Evolutionary conservation across 2,329 filamentous ascomycete genomes (phyloP).

Genomic region (Fusarium sp.): DNA sequence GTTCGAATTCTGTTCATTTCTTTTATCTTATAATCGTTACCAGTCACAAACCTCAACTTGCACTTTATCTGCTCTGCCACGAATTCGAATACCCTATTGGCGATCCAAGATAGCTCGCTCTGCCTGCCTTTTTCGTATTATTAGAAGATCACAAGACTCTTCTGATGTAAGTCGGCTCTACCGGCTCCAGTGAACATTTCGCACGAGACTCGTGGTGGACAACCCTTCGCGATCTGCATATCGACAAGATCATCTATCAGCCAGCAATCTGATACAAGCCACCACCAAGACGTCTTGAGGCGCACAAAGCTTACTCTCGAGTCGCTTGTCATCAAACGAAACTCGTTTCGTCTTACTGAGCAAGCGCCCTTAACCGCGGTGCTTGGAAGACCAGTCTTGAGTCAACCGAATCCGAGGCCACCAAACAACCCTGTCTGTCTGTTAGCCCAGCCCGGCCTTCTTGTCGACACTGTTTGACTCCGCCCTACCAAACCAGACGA

Average conservation of each 20-base stretch:
- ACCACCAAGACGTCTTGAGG: conserved; percentile 14
- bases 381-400: conserved; percentile 11
- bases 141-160: conserved; percentile 22
- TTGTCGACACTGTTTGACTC: conserved; percentile 40
- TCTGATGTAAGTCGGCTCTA: conserved; percentile 33
- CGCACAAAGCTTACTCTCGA: conserved; percentile 28
- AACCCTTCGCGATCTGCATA: conserved; percentile 22
- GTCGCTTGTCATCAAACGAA: conserved; percentile 20
- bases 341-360: conserved; percentile 2
- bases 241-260: conserved; percentile 27
- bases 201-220: conserved; percentile 7
- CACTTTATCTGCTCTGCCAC: conserved; percentile 2
- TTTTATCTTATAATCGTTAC: not conserved
- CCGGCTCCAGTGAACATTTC: conserved; percentile 20
- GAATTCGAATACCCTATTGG: conserved; percentile 14
- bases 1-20: not conserved
- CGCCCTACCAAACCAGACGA: conserved; percentile 47
- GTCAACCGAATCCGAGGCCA: conserved; percentile 31
- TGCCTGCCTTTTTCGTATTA: conserved; percentile 23
- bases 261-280: conserved; percentile 39
- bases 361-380: conserved; percentile 30
- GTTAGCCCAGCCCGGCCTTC: conserved; percentile 41
- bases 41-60: conserved; percentile 3
- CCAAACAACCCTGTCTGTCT: conserved; percentile 46
- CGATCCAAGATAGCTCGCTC: conserved; percentile 9